phyloP scores from a whole-genome alignment of 208 protist species.

The Naegleria gruberi region DNA sequence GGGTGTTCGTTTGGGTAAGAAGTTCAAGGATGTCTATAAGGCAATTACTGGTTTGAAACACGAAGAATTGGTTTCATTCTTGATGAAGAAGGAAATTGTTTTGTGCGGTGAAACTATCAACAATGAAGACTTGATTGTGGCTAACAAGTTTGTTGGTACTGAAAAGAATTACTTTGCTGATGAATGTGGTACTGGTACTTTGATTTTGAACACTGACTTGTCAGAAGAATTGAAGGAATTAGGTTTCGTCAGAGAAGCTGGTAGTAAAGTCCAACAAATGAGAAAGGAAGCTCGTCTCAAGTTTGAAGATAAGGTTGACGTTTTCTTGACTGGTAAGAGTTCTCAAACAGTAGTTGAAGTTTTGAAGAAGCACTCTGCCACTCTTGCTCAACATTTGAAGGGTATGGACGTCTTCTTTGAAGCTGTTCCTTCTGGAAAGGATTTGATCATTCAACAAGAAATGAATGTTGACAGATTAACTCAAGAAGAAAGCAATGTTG shows the following conservation, averaged over 20 bases:
- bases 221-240: slow-evolving; percentile 65
- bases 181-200: slow-evolving; percentile 63
- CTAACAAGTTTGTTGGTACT: slow-evolving; percentile 65
- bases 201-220: slow-evolving; percentile 71
- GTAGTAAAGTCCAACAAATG: slow-evolving; percentile 89
- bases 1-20: neutral
- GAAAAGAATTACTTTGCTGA: slow-evolving; percentile 72
- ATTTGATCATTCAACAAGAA: neutral
- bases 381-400: neutral
- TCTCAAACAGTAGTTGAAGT: neutral
- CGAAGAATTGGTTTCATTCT: slow-evolving; percentile 11
- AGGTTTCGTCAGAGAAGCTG: slow-evolving; percentile 81
- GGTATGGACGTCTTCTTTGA: neutral
- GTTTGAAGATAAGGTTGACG: neutral
- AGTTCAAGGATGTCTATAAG: neutral
- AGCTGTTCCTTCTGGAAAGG: neutral
- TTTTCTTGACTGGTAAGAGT: neutral
- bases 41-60: neutral
- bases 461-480: neutral
- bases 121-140: slow-evolving; percentile 71
- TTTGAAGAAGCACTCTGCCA: neutral
- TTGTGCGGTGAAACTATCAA: slow-evolving; percentile 59
- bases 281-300: slow-evolving; percentile 83
- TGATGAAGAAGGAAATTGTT: slow-evolving; percentile 26
- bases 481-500: neutral